Conservation (phyloP, 306 rosid species). For the Medicago ruthenica region DNA sequence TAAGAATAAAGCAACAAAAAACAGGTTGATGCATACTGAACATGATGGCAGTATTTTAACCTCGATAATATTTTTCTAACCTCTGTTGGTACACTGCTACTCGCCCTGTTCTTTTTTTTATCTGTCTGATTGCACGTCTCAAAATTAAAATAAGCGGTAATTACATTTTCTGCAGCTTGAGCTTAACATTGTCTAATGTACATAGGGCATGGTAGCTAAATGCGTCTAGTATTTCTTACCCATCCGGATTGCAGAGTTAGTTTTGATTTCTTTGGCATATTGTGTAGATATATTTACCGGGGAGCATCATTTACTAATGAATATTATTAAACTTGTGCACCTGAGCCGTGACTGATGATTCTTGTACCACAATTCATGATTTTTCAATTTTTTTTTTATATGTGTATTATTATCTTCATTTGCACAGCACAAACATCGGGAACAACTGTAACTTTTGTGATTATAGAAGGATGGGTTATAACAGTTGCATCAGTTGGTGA, state of each 20-base stretch:
- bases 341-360: slow-evolving; percentile 18
- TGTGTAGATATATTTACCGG: no score
- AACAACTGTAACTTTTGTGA: slow-evolving; percentile 93
- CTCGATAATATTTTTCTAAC: slow-evolving; percentile 9
- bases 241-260: no score
- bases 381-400: slow-evolving; percentile 1
- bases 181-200: slow-evolving; percentile 1
- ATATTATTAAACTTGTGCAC: background rate
- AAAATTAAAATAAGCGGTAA: background rate
- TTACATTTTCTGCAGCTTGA: slow-evolving; percentile 4
- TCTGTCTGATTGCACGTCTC: background rate
- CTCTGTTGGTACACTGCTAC: slow-evolving; percentile 9
- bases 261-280: no score
- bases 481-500: slow-evolving; percentile 99
- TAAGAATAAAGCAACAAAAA: slow-evolving; percentile 11
- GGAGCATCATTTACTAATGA: background rate
- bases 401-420: slow-evolving; percentile 31
- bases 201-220: background rate
- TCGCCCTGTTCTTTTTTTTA: background rate
- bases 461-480: slow-evolving; percentile 96
- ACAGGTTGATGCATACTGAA: slow-evolving; percentile 13
- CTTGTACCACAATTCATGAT: background rate
- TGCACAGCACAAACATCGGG: slow-evolving; percentile 82
- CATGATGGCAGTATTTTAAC: slow-evolving; percentile 13
- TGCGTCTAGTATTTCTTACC: no score